Percentiles rank a stretch among this genome's conserved stretches.
phyloP scores from a whole-genome alignment of 2,329 filamentous ascomycete genomes.

The Aspergillus tubingensis region DNA sequence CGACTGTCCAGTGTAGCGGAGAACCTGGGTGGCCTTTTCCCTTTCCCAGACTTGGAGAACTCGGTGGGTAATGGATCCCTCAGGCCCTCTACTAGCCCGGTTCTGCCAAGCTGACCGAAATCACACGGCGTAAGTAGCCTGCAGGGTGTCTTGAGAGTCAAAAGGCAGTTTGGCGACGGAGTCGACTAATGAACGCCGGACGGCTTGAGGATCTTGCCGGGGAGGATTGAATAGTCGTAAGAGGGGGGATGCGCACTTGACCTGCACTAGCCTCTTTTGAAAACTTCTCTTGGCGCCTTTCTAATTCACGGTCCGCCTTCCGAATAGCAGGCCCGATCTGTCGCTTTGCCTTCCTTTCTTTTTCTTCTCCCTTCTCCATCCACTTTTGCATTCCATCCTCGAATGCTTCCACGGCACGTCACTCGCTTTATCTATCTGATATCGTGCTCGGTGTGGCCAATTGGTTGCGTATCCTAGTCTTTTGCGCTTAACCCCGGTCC shows the following conservation, averaged over 20 bases:
- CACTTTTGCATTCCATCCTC: neutral
- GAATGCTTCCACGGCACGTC: neutral
- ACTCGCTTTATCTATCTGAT: neutral
- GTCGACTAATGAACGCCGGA: slow-evolving; percentile 16
- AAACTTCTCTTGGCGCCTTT: slow-evolving; percentile 29
- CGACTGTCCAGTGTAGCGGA: slow-evolving; percentile 22
- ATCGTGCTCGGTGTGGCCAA: neutral
- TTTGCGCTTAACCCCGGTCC: slow-evolving; percentile 12
- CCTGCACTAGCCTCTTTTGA: slow-evolving; percentile 27
- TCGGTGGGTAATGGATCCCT: slow-evolving; percentile 28
- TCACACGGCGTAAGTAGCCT: slow-evolving; percentile 1
- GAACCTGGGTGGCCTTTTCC: slow-evolving; percentile 27
- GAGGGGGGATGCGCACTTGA: slow-evolving; percentile 30
- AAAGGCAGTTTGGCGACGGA: slow-evolving; percentile 12
- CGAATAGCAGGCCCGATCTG: neutral
- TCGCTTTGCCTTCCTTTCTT: neutral
- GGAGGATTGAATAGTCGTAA: slow-evolving; percentile 31
- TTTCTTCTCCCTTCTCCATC: slow-evolving; percentile 1
- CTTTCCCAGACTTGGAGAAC: slow-evolving; percentile 30
- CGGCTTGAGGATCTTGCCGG: slow-evolving; percentile 29
- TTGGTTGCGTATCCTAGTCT: neutral
- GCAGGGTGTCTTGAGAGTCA: neutral
- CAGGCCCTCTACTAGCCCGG: slow-evolving; percentile 28
- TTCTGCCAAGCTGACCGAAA: slow-evolving; percentile 23
- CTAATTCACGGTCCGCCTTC: slow-evolving; percentile 7